Conservation (phyloP, 2,329 filamentous ascomycete species). For the Aspergillus hiratsukae region DNA sequence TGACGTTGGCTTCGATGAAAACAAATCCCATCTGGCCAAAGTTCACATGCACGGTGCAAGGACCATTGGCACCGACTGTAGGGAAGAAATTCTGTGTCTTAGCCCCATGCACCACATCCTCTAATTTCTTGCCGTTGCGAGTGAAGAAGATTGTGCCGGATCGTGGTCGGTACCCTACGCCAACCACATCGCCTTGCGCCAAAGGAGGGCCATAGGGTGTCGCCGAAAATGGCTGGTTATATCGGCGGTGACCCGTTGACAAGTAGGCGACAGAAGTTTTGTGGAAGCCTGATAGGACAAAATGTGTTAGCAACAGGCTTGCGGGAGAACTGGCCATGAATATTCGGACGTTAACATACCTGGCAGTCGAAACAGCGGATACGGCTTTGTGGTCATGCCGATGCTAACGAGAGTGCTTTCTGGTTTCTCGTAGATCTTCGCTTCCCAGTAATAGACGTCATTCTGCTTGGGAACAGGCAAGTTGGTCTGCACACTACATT, state of each 20-base stretch:
- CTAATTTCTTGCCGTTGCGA: constrained; percentile 93
- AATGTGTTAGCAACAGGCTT: not conserved
- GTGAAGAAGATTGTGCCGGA: constrained; percentile 98
- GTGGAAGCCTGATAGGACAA: constrained; percentile 65
- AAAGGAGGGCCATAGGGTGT: constrained; percentile 77
- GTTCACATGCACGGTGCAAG: constrained; percentile 90
- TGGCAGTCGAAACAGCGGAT: constrained; percentile 88
- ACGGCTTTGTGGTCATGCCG: constrained; percentile 94
- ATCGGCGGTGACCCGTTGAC: constrained; percentile 78
- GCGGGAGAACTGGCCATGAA: not conserved
- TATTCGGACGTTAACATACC: constrained; percentile 53
- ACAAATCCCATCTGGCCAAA: constrained; percentile 98
- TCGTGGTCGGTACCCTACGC: constrained; percentile 88
- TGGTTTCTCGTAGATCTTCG: constrained; percentile 96
- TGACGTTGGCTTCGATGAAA: constrained; percentile 98
- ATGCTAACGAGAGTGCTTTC: constrained; percentile 83
- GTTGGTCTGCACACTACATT: constrained; percentile 96
- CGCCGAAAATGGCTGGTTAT: constrained; percentile 84
- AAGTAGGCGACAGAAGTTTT: constrained; percentile 89
- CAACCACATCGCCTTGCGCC: constrained; percentile 92
- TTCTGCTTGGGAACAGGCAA: constrained; percentile 97
- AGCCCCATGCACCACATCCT: constrained; percentile 87
- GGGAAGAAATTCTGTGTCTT: constrained; percentile 98
- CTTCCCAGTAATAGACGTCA: constrained; percentile 99
- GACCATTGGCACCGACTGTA: constrained; percentile 91